Evolutionary conservation across 129 eudicot species (phyloP).

Genomic region (Centaurea solstitialis): DNA sequence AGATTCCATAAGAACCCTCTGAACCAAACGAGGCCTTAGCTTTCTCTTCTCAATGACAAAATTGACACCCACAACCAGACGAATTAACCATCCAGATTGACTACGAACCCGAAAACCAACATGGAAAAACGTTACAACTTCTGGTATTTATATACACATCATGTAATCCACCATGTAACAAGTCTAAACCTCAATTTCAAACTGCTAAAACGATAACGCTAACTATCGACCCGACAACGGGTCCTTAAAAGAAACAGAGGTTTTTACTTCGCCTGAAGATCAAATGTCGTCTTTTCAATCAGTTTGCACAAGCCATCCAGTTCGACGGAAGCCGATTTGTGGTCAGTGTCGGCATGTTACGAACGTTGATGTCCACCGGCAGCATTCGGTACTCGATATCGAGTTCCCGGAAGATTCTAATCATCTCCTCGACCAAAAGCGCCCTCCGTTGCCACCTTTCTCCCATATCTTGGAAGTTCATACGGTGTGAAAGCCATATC

Average conservation of each 20-base stretch:
- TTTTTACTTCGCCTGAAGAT: not conserved
- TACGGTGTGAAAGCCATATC: conserved; percentile 69
- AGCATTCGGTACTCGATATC: conserved; percentile 74
- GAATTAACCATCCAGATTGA: not conserved
- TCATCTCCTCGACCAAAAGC: conserved; percentile 68
- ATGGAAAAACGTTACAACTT: not conserved
- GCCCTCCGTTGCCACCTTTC: conserved; percentile 68
- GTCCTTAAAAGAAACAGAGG: not conserved
- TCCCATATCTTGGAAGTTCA: conserved; percentile 78
- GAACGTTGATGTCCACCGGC: conserved; percentile 66
- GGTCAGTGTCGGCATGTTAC: conserved; percentile 54
- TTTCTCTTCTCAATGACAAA: not conserved
- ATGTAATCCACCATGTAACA: not conserved
- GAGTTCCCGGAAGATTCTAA: conserved; percentile 60
- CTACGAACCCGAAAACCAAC: not conserved
- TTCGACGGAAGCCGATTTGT: conserved; percentile 69
- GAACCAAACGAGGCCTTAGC: not conserved
- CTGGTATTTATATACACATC: not conserved
- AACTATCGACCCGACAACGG: not conserved
- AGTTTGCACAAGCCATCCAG: conserved; percentile 56
- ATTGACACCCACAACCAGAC: not conserved
- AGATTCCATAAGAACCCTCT: not conserved
- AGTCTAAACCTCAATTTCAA: not conserved
- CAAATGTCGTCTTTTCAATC: not conserved
- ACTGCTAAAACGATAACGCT: not conserved